phyloP scores from a whole-genome alignment of 2,329 filamentous ascomycete genomes.

The Basipetospora chlamydospora region DNA sequence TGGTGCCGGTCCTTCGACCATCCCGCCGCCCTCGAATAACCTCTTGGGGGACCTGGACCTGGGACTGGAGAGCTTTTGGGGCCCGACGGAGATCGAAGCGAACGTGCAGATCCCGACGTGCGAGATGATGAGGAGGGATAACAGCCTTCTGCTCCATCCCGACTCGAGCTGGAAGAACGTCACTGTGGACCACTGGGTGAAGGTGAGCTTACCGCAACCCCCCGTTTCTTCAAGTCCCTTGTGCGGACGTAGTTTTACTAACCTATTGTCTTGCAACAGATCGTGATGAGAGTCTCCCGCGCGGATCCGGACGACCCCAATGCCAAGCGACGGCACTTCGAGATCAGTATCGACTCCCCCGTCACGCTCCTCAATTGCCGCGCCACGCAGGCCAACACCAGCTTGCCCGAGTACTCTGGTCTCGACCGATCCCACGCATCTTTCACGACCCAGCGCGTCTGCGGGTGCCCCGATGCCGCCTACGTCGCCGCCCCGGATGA shows the following conservation, averaged over 20 bases:
- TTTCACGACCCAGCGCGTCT: constrained; percentile 28
- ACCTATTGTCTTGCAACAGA: constrained; percentile 29
- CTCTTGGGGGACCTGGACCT: constrained; percentile 67
- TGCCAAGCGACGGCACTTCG: constrained; percentile 72
- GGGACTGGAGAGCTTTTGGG: constrained; percentile 57
- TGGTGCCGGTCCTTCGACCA: too few relatives aligned
- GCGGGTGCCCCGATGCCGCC: constrained; percentile 38
- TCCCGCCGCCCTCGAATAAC: constrained; percentile 48
- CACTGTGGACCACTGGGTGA: constrained; percentile 92
- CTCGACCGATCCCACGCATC: constrained; percentile 33
- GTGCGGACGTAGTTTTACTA: not conserved
- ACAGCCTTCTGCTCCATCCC: constrained; percentile 54
- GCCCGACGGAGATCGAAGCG: constrained; percentile 87
- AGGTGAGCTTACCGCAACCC: constrained; percentile 38
- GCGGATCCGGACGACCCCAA: constrained; percentile 62
- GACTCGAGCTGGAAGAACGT: constrained; percentile 91
- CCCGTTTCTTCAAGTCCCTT: not conserved
- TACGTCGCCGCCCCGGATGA: not conserved
- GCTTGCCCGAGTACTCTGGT: constrained; percentile 61
- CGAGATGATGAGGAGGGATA: constrained; percentile 66
- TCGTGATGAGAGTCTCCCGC: constrained; percentile 84
- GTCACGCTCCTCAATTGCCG: constrained; percentile 88
- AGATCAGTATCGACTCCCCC: constrained; percentile 91
- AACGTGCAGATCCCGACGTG: constrained; percentile 86
- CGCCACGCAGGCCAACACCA: constrained; percentile 81